Conservation (phyloP, 2,329 filamentous ascomycete species). For the Ceratocystis diversiconidia region DNA sequence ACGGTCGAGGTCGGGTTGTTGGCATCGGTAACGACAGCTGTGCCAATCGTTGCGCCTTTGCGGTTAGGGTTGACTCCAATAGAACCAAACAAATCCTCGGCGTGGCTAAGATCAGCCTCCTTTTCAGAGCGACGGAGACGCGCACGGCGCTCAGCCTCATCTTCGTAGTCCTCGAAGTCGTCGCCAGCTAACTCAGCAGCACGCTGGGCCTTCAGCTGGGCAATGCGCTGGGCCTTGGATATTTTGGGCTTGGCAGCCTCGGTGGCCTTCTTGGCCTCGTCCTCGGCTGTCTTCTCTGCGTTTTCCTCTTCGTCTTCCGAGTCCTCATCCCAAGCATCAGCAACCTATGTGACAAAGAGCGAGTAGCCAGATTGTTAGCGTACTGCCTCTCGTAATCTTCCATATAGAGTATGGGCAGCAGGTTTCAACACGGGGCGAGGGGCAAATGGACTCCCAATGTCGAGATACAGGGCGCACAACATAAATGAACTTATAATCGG, state of each 20-base stretch:
- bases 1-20: constrained; percentile 64
- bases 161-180: constrained; percentile 45
- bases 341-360: constrained; percentile 44
- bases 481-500: neutral
- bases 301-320: constrained; percentile 73
- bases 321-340: constrained; percentile 95
- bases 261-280: constrained; percentile 77
- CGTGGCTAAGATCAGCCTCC: constrained; percentile 77
- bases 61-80: constrained; percentile 53
- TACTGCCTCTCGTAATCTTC: neutral
- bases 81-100: constrained; percentile 76
- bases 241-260: constrained; percentile 92
- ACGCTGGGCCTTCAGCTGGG: constrained; percentile 56
- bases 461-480: neutral
- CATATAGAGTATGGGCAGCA: neutral
- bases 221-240: constrained; percentile 66
- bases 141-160: constrained; percentile 56
- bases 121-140: constrained; percentile 68
- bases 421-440: neutral
- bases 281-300: constrained; percentile 79
- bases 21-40: constrained; percentile 53
- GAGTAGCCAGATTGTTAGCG: neutral
- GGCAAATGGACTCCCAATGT: neutral
- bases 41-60: constrained; percentile 50
- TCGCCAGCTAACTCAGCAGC: constrained; percentile 39